Evolutionary conservation across 805 yeast species (phyloP), one percentile per base, ranked within the genome.

Genomic region (Metschnikowia hibisci): DNA sequence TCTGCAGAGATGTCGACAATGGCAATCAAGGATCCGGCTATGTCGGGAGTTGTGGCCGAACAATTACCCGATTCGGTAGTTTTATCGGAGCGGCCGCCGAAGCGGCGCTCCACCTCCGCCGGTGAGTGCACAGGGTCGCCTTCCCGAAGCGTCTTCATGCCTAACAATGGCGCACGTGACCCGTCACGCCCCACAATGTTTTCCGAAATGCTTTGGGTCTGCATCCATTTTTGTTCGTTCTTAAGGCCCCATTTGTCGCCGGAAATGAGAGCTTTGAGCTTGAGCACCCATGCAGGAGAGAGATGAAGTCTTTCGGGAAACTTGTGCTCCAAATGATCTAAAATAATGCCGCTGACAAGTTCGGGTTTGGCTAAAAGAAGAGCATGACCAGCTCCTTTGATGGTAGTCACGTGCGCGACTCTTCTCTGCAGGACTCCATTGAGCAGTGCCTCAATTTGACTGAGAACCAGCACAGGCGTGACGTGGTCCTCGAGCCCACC

Each of bases 161-260:
- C 90, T 12, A 84, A 53, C 35, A 84, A 63, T 6, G 77, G 77
- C 2, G 82, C 64, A 8, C 27, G 33, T 42, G 46, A 61, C 3
- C 51, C 51, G 44, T 54, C 63, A 6, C 47, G 48, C 32, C 71
- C 54, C 18, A 60, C 46, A 13, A 79, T 63, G 36, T 67, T 71
- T 45, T 62, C 49, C 0, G 84, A 78, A 0, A 84, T 67, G 0
- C 80, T 67, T 34, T 70, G 69, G 6, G 80, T 68, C 27, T 71
- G 65, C 56, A 73, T 70, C 91, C 93, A 85, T 58, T 84, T 85
- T 47, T 69, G 73, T 56, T 82, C 85, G 55, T 84, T 85, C 60
- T 84, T 84, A 49, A 85, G 62, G 16, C 88, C 86, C 91, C 91
- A 85, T 61, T 85, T 84, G 53, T 78, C 84, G 2, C 84, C 84